phyloP scores from a whole-genome alignment of 192 early-diverging fungal species.

The Cladochytrium replicatum region DNA sequence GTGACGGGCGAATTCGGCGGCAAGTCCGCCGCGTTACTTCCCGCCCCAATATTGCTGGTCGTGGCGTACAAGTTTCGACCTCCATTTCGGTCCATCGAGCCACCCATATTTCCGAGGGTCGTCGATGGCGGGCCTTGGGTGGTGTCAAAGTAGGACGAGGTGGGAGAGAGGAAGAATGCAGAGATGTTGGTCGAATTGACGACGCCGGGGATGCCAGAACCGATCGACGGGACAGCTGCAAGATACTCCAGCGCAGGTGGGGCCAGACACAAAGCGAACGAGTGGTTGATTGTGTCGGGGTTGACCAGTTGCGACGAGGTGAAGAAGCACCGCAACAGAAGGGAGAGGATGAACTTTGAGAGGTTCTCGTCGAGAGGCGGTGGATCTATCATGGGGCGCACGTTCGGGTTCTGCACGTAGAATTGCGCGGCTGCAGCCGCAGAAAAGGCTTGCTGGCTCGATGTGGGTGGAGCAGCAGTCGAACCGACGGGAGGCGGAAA shows the following conservation, averaged over 20 bases:
- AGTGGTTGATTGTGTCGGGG: constrained; percentile 35
- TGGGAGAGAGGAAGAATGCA: constrained; percentile 12
- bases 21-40: neutral
- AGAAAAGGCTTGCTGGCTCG: neutral
- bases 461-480: constrained; percentile 1
- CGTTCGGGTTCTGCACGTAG: neutral
- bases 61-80: no score
- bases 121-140: no score
- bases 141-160: no score
- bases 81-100: no score
- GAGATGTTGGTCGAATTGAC: constrained; percentile 2
- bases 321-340: constrained; percentile 57
- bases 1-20: neutral
- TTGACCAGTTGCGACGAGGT: constrained; percentile 28
- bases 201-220: constrained; percentile 2
- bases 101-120: no score
- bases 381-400: constrained; percentile 42
- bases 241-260: neutral
- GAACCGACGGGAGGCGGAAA: constrained; percentile 13
- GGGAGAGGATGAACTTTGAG: constrained; percentile 52
- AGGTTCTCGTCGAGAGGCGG: constrained; percentile 65
- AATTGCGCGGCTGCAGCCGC: constrained; percentile 5
- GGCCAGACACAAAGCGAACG: constrained; percentile 9
- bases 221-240: neutral
- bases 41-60: no score